Percentiles rank a stretch among this genome's conserved stretches.
Evolutionary conservation across 163 green algal genomes (phyloP).

Genomic region (Volvox carteri): DNA sequence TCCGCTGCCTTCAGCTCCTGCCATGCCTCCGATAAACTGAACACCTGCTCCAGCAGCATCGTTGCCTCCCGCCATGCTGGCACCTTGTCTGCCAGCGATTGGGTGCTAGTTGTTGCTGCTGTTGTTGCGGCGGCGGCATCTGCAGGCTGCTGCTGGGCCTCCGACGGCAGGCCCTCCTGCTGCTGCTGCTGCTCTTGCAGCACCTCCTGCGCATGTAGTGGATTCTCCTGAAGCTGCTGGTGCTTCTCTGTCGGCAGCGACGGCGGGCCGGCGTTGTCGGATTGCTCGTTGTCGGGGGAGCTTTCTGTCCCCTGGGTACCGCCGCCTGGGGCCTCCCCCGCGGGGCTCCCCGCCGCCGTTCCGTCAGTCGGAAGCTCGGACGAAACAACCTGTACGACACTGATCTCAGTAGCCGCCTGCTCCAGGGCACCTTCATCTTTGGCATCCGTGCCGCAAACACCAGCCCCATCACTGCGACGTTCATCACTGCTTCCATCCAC

Average conservation of each 20-base stretch:
- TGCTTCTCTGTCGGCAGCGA: background rate
- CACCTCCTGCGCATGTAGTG: background rate
- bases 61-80: conserved; percentile 18
- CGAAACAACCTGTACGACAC: too few species aligned
- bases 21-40: conserved; percentile 12
- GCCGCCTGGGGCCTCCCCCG: too few species aligned
- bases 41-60: conserved; percentile 11
- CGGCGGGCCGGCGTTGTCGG: background rate
- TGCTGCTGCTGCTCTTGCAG: background rate
- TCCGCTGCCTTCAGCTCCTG: conserved; percentile 13
- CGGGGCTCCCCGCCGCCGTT: too few species aligned
- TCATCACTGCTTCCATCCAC: background rate
- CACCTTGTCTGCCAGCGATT: background rate
- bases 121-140: background rate
- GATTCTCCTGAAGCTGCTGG: background rate
- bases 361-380: too few species aligned
- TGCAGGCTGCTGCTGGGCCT: background rate
- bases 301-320: background rate
- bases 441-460: too few species aligned
- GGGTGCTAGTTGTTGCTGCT: too few species aligned
- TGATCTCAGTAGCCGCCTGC: too few species aligned
- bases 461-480: too few species aligned
- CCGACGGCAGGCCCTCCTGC: background rate
- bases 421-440: too few species aligned
- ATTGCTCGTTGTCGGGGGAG: background rate